A percentile compares a stretch with the other conserved stretches of the same genome.
phyloP scores from a whole-genome alignment of 192 early-diverging fungal species.

The Umbelopsis sp. region DNA sequence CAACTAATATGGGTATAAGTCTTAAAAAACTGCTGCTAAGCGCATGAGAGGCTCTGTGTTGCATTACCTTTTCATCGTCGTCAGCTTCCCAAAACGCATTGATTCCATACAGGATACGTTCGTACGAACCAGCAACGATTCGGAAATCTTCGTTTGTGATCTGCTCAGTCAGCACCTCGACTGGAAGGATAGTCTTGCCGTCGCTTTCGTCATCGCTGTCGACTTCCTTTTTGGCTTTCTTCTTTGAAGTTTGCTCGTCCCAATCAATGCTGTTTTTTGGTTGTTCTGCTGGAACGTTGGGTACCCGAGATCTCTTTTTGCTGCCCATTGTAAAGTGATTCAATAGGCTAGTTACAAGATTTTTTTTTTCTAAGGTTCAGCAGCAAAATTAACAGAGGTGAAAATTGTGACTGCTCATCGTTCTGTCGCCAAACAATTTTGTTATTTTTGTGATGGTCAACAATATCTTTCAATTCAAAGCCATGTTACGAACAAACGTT shows the following conservation, averaged over 20 bases:
- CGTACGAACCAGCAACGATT: constrained; percentile 88
- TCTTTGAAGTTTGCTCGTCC: not conserved
- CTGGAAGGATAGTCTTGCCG: not conserved
- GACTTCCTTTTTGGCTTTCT: not conserved
- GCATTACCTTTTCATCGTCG: constrained; percentile 23
- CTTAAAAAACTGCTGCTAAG: no score
- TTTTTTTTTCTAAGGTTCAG: not conserved
- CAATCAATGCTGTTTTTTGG: not conserved
- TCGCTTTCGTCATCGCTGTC: not conserved
- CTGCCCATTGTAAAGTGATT: constrained; percentile 1
- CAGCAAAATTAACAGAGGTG: not conserved
- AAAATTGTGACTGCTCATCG: constrained; percentile 13
- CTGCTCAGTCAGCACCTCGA: constrained; percentile 15
- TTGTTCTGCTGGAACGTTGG: not conserved
- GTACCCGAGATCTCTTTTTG: constrained; percentile 11
- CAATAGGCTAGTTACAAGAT: not conserved
- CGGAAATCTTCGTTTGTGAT: constrained; percentile 53
- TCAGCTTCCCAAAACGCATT: constrained; percentile 62
- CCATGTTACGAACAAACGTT: constrained; percentile 4
- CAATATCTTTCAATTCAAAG: not conserved
- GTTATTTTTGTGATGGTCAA: not conserved
- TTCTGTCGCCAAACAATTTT: not conserved
- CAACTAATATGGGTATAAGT: not conserved
- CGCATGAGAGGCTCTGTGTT: not conserved
- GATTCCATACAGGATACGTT: constrained; percentile 95